Evolutionary conservation across 2,329 filamentous ascomycete genomes (phyloP), one percentile per base, ranked within the genome.

Genomic region (Fusarium fracticaudum): DNA sequence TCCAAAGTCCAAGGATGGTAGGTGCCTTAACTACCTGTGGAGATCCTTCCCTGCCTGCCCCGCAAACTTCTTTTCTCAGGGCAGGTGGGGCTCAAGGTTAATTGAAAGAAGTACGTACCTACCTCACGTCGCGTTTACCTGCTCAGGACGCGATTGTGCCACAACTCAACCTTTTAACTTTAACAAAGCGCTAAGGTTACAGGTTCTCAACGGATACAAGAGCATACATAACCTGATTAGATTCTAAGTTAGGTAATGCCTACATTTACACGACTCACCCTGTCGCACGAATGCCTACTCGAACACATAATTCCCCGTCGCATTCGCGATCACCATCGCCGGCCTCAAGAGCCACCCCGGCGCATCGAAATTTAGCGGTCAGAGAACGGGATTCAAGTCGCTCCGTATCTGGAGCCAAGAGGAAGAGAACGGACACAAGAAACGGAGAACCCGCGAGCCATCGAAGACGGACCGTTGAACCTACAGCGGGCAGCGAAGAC

Each of bases 371-470:
- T 37, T 54, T 80, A 37, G 61, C 79, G 6, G 72, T 81, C 51
- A 76, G 78, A 47, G 78, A 80, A 59, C 76, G 75, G 55, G 68
- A 74, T 31, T 69, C 67, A 22, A 60, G 65, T 51, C 76, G 76
- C 17, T 69, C 50, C 14, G 71, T 44, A 14, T 80, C 79, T 7
- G 75, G 77, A 1, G 69, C 78, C 9, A 84, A 83, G 65, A 77
- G 81, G 38, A 83, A 83, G 68, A 79, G 82, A 60, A 71, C 71
- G 35, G 75, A 75, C 43, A 79, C 77, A 26, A 66, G 60, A 38
- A 77, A 77, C 8, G 72, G 62, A 20, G 76, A 76, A 33, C 45
- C 60, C 6, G 76, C 78, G 8, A 78, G 50, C 45, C 55, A 63
- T 48, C 76, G 80, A 60, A 77, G 76, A 29, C 76, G 79, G 38